These are phyloP conservation scores for Stygiomarasmius scandens DNA, from an alignment of 1,284 basidiomycete genomes.

Conservation along the genomic window DNA sequence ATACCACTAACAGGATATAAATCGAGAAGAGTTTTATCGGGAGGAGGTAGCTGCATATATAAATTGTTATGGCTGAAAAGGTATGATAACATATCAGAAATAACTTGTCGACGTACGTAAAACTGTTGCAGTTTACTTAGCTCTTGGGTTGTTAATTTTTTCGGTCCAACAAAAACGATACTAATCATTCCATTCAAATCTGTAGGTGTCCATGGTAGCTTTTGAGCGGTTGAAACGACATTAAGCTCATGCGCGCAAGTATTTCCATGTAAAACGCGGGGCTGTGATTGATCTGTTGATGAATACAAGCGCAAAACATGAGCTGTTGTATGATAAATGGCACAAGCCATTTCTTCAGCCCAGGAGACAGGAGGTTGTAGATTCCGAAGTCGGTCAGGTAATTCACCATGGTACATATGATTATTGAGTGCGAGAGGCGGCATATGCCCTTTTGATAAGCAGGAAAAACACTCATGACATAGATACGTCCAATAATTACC, in stretches of 20 bases:
- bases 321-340: slow-evolving; percentile 20
- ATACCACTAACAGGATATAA: slow-evolving; percentile 19
- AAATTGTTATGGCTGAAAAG: background rate
- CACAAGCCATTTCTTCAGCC: slow-evolving; percentile 24
- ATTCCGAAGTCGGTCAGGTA: too few species aligned
- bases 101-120: background rate
- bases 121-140: slow-evolving; percentile 13
- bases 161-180: slow-evolving; percentile 28
- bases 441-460: too few species aligned
- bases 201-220: slow-evolving; percentile 21
- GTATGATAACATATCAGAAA: background rate
- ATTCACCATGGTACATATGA: too few species aligned
- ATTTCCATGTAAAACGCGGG: slow-evolving; percentile 13
- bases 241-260: slow-evolving; percentile 19
- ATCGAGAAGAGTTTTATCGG: slow-evolving; percentile 17
- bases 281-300: background rate
- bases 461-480: too few species aligned
- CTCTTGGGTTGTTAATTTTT: slow-evolving; percentile 13
- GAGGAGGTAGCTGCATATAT: slow-evolving; percentile 4
- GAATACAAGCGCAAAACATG: slow-evolving; percentile 19
- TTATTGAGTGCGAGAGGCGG: too few species aligned
- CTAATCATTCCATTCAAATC: slow-evolving; percentile 25
- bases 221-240: slow-evolving; percentile 25
- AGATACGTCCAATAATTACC: too few species aligned
- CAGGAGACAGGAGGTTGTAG: slow-evolving; percentile 10